phyloP scores from a whole-genome alignment of 1,284 basidiomycete species.

The Cutaneotrichosporon cavernicola region DNA sequence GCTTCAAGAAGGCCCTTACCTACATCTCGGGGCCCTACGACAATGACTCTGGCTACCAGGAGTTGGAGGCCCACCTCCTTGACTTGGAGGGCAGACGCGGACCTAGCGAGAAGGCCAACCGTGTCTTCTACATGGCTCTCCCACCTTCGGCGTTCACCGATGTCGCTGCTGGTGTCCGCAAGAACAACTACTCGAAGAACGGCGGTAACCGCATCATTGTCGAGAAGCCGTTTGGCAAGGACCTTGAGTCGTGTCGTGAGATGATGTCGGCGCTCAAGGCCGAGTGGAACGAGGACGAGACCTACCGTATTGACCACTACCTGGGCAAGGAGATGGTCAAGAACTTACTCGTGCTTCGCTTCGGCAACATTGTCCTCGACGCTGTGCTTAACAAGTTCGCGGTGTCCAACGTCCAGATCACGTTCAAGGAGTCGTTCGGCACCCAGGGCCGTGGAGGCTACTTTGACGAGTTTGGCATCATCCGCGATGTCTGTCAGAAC shows the following conservation, averaged over 20 bases:
- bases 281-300: conserved; percentile 91
- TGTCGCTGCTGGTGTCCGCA: conserved; percentile 77
- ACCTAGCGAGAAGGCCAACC: conserved; percentile 58
- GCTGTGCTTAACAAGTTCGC: conserved; percentile 90
- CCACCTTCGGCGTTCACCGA: conserved; percentile 90
- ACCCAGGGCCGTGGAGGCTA: conserved; percentile 96
- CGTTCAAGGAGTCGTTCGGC: conserved; percentile 96
- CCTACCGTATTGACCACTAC: conserved; percentile 97
- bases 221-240: conserved; percentile 96
- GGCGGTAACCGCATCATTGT: conserved; percentile 87
- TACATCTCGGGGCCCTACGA: conserved; percentile 89
- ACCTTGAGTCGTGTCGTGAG: conserved; percentile 77
- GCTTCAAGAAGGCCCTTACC: conserved; percentile 74
- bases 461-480: conserved; percentile 98
- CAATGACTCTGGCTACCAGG: conserved; percentile 71
- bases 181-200: conserved; percentile 70
- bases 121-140: conserved; percentile 89
- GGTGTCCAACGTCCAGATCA: conserved; percentile 93
- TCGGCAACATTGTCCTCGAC: conserved; percentile 84
- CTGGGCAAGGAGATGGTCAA: conserved; percentile 99
- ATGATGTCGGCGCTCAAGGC: conserved; percentile 76
- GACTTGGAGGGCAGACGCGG: conserved; percentile 69
- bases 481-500: conserved; percentile 93
- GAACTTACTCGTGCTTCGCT: conserved; percentile 88
- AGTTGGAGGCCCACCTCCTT: conserved; percentile 71